These are phyloP conservation scores for Hypholoma fasciculare DNA, from an alignment of 768 basidiomycete species.

Conservation along the genomic window DNA sequence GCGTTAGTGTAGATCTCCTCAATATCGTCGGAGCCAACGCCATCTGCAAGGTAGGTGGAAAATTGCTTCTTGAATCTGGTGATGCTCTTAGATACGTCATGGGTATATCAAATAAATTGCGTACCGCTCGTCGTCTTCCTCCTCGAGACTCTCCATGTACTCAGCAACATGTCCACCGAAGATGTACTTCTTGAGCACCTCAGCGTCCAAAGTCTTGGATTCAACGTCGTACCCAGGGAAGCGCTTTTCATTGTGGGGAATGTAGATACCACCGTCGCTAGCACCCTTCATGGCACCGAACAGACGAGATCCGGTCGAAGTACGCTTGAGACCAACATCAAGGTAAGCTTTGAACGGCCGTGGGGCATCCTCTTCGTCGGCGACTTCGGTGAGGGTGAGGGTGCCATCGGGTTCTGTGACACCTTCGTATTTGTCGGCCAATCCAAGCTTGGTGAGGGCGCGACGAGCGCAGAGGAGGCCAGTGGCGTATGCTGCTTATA, in stretches of 20 bases:
- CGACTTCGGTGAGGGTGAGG: constrained; percentile 75
- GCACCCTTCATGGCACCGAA: constrained; percentile 99
- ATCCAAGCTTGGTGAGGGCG: constrained; percentile 91
- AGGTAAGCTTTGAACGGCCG: constrained; percentile 99
- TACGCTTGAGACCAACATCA: constrained; percentile 97
- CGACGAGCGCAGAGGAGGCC: constrained; percentile 95
- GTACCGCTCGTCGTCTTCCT: constrained; percentile 97
- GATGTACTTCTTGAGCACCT: constrained; percentile 97
- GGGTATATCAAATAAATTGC: constrained; percentile 17
- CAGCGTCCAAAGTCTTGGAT: constrained; percentile 88
- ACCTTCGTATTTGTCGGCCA: constrained; percentile 98
- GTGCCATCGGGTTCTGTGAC: constrained; percentile 89
- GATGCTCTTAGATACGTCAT: background rate
- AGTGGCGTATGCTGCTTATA: constrained; percentile 82
- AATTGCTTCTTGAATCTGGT: constrained; percentile 96
- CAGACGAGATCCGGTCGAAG: constrained; percentile 95
- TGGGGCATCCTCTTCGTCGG: constrained; percentile 91
- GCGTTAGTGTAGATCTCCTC: constrained; percentile 94
- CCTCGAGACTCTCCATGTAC: constrained; percentile 99
- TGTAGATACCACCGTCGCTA: constrained; percentile 94
- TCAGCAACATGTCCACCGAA: constrained; percentile 97
- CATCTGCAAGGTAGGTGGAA: constrained; percentile 92
- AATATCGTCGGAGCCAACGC: constrained; percentile 92
- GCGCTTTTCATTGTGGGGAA: constrained; percentile 96
- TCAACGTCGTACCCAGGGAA: constrained; percentile 98